A percentile compares a stretch with the other conserved stretches of the same genome.
These are phyloP conservation scores for Halophytophthora batemanensis DNA, from an alignment of 352 stramenopile genomes.

Conservation along the genomic window DNA sequence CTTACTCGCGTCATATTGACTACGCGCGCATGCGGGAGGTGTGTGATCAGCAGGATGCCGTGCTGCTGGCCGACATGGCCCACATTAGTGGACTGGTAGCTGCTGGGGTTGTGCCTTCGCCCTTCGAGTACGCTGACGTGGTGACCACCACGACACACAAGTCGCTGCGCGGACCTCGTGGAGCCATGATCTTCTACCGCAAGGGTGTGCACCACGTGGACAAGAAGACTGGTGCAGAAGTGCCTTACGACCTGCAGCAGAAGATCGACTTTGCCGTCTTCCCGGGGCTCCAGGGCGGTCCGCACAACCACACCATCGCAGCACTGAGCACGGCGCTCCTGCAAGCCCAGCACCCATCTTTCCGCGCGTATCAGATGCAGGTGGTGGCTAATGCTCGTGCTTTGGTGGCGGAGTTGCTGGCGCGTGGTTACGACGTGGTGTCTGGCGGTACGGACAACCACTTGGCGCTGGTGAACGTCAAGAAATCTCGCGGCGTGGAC, in stretches of 20 bases:
- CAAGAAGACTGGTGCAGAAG: conserved; percentile 93
- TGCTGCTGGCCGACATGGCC: conserved; percentile 98
- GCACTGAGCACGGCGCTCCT: conserved; percentile 97
- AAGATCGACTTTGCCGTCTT: conserved; percentile 99
- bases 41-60: conserved; percentile 91
- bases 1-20: conserved; percentile 98
- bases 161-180: conserved; percentile 96
- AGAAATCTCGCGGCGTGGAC: conserved; percentile 92
- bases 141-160: conserved; percentile 99
- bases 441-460: conserved; percentile 99
- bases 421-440: conserved; percentile 94
- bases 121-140: conserved; percentile 98
- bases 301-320: conserved; percentile 99
- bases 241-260: conserved; percentile 95
- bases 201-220: conserved; percentile 92
- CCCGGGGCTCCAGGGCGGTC: conserved; percentile 97
- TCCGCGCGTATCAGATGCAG: conserved; percentile 98
- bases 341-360: conserved; percentile 93
- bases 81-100: conserved; percentile 99
- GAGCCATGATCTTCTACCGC: conserved; percentile 99
- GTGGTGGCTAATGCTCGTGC: conserved; percentile 91
- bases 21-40: conserved; percentile 98
- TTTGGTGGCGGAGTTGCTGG: conserved; percentile 87
- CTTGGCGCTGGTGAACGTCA: conserved; percentile 96
- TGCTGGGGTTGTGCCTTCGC: conserved; percentile 93